Evolutionary conservation across 768 basidiomycete genomes (phyloP).

Genomic region (Chalciporus sphaerocephalus): DNA sequence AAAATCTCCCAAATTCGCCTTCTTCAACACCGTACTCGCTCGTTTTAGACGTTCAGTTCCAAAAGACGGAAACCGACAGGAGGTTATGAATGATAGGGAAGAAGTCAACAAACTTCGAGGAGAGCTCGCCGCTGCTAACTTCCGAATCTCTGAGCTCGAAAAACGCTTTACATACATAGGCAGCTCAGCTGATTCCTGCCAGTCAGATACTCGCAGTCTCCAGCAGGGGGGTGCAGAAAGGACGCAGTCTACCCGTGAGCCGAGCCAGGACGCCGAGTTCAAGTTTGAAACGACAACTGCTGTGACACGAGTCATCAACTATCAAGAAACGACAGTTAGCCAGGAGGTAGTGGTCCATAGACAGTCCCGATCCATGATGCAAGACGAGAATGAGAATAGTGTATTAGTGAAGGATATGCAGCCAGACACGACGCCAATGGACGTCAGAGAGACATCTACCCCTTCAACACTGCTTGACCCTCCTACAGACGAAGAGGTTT

Average conservation of each 20-base stretch:
- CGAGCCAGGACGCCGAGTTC: neutral
- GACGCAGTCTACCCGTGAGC: too few relatives aligned
- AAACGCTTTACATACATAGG: conserved; percentile 1
- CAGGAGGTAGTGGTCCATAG: neutral
- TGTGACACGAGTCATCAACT: too few relatives aligned
- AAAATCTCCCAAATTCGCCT: too few relatives aligned
- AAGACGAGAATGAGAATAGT: too few relatives aligned
- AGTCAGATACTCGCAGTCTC: neutral
- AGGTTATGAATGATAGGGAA: neutral
- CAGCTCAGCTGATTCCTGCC: neutral
- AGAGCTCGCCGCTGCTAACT: neutral
- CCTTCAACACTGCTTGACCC: too few relatives aligned
- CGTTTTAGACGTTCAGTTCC: neutral
- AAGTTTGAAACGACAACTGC: neutral
- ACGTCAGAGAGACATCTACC: neutral
- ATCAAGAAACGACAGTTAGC: too few relatives aligned
- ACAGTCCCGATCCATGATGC: too few relatives aligned
- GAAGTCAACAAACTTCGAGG: conserved; percentile 3
- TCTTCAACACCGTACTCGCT: neutral
- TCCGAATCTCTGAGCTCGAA: neutral
- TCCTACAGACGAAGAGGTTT: too few relatives aligned
- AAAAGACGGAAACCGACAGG: neutral
- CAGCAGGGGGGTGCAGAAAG: neutral
- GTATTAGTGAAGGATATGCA: too few relatives aligned
- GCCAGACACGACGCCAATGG: neutral